Evolutionary conservation across 2,329 filamentous ascomycete species (phyloP), one percentile per base, ranked within the genome.

Genomic region (Raffaelea albimanens): DNA sequence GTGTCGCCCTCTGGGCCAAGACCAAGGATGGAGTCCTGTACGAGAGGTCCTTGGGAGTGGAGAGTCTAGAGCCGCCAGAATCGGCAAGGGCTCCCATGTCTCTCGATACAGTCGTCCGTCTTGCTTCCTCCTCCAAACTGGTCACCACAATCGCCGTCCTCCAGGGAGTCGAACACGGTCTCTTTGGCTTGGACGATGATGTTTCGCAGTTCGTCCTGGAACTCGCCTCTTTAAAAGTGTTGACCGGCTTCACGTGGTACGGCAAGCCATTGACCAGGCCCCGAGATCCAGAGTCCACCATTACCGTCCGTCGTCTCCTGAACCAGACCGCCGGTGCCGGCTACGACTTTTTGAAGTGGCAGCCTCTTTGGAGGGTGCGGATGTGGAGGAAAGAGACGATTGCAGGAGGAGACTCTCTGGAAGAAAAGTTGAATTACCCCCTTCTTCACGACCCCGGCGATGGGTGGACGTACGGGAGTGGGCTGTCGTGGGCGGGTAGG

Each of bases 271-370:
- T 61, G 9, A 53, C 61, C 5, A 58, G 62, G 10, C 46, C 61
- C 3, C 59, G 61, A 14, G 44, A 40, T 13, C 54, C 55, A 0
- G 60, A 62, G 14, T 20, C 44, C 16, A 36, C 40, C 16, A 66
- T 76, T 45, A 73, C 69, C 4, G 58, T 75, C 5, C 59, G 63
- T n/a, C 65, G 68, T 36, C 61, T 76, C 2, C 61, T 77, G 4
- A 69, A 67, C 1, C 73, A 76, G 53, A 67, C 65, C 23, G 63
- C 67, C 0, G 73, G 73, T 2, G 51, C 62, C 1, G 56, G 53
- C 5, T 76, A 76, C 55, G 58, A 63, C 31, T 65, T 66, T 42
- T 42, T 65, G 18, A n/a, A 45, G 22, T 49, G 47, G 41, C 50
- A 51, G 44, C 50, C 50, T 19, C 42, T 51, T 44, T 51, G 50